Evolutionary conservation across 169 alveolate genomes (phyloP).

Genomic region (Eimeria necatrix): DNA sequence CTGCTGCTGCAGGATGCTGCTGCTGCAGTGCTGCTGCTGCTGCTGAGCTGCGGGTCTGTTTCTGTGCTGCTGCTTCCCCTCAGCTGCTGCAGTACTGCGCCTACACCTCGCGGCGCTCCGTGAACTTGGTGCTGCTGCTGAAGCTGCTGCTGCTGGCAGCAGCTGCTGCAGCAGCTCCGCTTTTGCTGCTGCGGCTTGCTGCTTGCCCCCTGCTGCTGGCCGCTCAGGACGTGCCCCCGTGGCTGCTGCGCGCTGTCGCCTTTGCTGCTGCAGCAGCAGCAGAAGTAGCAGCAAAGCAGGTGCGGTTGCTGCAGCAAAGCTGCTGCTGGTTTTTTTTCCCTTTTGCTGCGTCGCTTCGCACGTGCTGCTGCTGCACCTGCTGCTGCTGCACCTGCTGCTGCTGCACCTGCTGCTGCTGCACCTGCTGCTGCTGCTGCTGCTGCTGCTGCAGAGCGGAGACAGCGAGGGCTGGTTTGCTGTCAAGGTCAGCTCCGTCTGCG

Average conservation of each 20-base stretch:
- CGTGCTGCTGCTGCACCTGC: background rate
- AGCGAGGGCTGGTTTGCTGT: background rate
- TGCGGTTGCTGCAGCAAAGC: background rate
- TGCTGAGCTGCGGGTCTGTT: background rate
- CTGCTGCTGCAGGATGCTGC: slow-evolving; percentile 1
- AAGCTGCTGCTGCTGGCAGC: slow-evolving; percentile 38
- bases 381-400: background rate
- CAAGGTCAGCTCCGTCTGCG: background rate
- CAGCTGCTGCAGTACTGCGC: background rate
- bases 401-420: background rate
- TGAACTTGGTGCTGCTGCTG: background rate
- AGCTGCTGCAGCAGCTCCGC: slow-evolving; percentile 42
- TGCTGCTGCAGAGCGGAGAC: slow-evolving; percentile 6
- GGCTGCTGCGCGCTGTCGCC: background rate
- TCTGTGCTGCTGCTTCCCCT: background rate
- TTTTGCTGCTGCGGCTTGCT: slow-evolving; percentile 40
- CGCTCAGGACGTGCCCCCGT: background rate
- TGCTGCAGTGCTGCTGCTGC: slow-evolving; percentile 14
- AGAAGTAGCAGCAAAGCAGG: slow-evolving; percentile 42
- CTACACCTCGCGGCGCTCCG: background rate
- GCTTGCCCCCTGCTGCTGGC: slow-evolving; percentile 14
- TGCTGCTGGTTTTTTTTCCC: background rate
- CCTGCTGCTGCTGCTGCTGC: background rate
- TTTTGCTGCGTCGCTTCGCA: slow-evolving; percentile 3
- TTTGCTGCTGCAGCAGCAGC: slow-evolving; percentile 35